Conservation (phyloP, 73 alveolate species). For the Symbiodinium natans region DNA sequence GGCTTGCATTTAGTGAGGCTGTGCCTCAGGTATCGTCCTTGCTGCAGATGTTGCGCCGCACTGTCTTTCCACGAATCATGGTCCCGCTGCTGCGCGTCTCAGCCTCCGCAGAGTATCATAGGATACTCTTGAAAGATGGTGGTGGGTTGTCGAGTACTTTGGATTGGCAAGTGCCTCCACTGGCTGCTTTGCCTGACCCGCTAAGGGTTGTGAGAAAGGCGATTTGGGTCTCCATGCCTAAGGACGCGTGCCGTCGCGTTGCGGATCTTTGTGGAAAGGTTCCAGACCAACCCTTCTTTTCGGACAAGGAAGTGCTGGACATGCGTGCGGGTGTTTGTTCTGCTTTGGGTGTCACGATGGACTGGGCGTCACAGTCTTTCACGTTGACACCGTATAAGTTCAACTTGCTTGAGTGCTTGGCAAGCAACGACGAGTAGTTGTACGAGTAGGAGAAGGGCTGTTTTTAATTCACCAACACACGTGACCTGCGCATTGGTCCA, state of each 20-base stretch:
- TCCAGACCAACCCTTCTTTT: neutral
- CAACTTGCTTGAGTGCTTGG: neutral
- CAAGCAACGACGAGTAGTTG: too few species aligned
- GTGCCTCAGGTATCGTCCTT: too few species aligned
- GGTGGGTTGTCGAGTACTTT: neutral
- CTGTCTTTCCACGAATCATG: too few species aligned
- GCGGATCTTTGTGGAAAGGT: too few species aligned
- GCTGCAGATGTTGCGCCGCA: too few species aligned
- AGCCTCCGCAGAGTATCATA: neutral
- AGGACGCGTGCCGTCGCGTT: neutral
- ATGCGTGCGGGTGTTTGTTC: conserved; percentile 7
- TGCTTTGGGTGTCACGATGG: neutral
- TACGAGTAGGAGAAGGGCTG: too few species aligned
- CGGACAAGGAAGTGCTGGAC: neutral
- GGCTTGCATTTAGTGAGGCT: too few species aligned
- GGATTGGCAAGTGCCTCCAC: conserved; percentile 52
- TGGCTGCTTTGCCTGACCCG: neutral
- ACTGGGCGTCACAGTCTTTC: neutral
- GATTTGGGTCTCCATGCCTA: neutral
- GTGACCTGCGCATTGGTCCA: too few species aligned
- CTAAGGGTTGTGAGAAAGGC: neutral
- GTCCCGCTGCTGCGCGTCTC: too few species aligned
- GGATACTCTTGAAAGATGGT: neutral
- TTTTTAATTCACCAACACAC: too few species aligned
- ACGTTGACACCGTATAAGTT: conserved; percentile 12